Conservation (phyloP, 345 rosid genomes). For the Geranium brycei region DNA sequence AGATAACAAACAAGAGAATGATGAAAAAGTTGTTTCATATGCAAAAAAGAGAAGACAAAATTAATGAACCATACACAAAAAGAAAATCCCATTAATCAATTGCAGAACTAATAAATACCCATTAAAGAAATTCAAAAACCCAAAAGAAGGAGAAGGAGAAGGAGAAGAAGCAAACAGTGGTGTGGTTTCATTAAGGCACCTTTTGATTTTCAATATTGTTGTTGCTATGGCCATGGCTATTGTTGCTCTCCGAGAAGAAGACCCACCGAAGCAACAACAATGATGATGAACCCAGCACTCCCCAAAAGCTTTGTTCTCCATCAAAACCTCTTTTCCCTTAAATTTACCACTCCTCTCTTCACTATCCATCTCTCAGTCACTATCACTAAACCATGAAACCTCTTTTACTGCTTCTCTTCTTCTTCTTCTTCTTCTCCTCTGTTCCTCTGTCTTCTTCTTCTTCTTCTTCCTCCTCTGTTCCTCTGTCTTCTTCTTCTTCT, state of each 20-base stretch:
- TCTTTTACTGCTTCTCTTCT: conserved; percentile 10
- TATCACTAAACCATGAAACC: conserved; percentile 37
- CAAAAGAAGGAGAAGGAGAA: background rate
- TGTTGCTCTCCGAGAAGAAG: conserved; percentile 17
- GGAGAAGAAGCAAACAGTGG: background rate
- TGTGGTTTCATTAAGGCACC: too few species aligned
- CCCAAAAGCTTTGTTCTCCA: conserved; percentile 21
- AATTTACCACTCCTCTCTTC: background rate
- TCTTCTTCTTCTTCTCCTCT: conserved; percentile 23
- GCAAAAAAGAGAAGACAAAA: conserved; percentile 23
- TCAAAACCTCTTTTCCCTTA: conserved; percentile 8
- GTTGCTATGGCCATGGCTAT: background rate
- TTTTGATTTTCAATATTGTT: background rate
- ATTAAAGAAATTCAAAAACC: too few species aligned
- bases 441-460: too few species aligned
- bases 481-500: too few species aligned
- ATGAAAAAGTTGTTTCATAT: too few species aligned
- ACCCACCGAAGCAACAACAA: conserved; percentile 18
- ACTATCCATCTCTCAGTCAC: conserved; percentile 12
- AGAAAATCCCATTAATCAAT: background rate
- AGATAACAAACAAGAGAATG: too few species aligned
- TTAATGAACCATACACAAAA: conserved; percentile 6
- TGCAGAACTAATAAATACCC: background rate
- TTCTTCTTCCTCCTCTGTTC: conserved; percentile 16
- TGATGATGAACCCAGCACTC: conserved; percentile 33